Base-by-base conservation (phyloP, 768 basidiomycete genomes). In the Pulveroboletus sp. region DNA sequence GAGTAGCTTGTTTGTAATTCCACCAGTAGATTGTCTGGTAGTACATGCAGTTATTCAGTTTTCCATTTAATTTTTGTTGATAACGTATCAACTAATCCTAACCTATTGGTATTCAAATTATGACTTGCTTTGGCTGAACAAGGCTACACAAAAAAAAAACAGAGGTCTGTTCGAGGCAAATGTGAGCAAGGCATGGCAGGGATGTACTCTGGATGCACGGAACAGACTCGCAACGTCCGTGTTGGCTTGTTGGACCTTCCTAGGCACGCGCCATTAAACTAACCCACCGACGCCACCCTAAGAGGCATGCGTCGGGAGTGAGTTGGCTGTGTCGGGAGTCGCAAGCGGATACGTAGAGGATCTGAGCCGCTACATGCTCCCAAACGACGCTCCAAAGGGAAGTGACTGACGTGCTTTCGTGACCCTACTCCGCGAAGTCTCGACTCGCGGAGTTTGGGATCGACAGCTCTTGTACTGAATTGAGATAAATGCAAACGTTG, bases 371-470 rank as follows among this genome's bases (percentile, higher is more conserved):
- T 21, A 21, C 21, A 21, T 13, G 13, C 24, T 39, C 13, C n/a
- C 38, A 15, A 14, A 17, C 26, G n/a, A 27, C 28, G 7, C 2
- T 14, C 15, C 14, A 24, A 35, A 24, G 11, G 26, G 26, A 41
- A 9, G n/a, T 24, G 30, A 44, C 35, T 40, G 36, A 17, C 30
- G 7, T 41, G 27, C 17, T n/a, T 27, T 21, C 15, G 52, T 43
- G 39, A n/a, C 43, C n/a, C 51, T 27, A 62, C 62, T 62, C 60
- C 60, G 60, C 60, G 61, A 53, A n/a, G 37, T 27, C 6, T 27
- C 5, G 39, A 35, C 39, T 64, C 62, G 62, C 62, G 62, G 62
- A 63, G 62, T 63, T 64, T 51, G 31, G 51, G 49, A 47, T 39
- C 39, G 38, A 49, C 26, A 26, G 15, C 30, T 6, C 14, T n/a